Evolutionary conservation across 2,329 filamentous ascomycete species (phyloP).

Genomic region (Trichoderma harzianum): DNA sequence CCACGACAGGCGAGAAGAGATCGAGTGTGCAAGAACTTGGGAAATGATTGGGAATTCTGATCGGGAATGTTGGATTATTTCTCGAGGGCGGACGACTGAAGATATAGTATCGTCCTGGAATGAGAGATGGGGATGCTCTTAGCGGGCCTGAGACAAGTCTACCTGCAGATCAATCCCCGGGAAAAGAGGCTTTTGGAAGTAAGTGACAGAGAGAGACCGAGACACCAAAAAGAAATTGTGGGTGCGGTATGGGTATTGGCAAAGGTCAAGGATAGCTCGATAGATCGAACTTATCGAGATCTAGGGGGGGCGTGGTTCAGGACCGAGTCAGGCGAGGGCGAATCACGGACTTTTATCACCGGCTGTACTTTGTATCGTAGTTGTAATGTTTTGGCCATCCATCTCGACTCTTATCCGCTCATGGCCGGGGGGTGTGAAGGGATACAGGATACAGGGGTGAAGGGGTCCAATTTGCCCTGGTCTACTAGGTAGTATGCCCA

Average conservation of each 20-base stretch:
- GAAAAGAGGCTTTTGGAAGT: slow-evolving; percentile 28
- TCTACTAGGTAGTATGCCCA: slow-evolving; percentile 7
- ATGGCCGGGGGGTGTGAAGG: background rate
- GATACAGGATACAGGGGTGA: slow-evolving; percentile 13
- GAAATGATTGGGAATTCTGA: slow-evolving; percentile 25
- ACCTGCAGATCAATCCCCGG: slow-evolving; percentile 34
- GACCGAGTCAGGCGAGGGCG: slow-evolving; percentile 13
- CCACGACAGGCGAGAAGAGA: slow-evolving; percentile 17
- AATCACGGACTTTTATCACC: slow-evolving; percentile 19
- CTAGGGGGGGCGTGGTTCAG: slow-evolving; percentile 1
- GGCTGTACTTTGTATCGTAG: slow-evolving; percentile 20
- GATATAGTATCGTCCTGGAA: slow-evolving; percentile 41
- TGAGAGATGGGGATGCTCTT: slow-evolving; percentile 32
- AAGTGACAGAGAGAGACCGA: slow-evolving; percentile 30
- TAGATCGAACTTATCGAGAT: slow-evolving; percentile 28
- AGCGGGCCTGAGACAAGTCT: slow-evolving; percentile 35
- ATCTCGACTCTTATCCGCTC: slow-evolving; percentile 21
- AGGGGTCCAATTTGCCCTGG: slow-evolving; percentile 18
- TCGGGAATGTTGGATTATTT: slow-evolving; percentile 35
- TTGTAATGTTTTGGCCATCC: slow-evolving; percentile 28
- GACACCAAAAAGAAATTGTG: slow-evolving; percentile 35
- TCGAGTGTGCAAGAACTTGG: slow-evolving; percentile 17
- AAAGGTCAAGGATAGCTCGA: slow-evolving; percentile 29
- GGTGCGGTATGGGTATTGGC: slow-evolving; percentile 25
- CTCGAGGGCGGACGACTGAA: slow-evolving; percentile 36